These are phyloP conservation scores for Pestalotiopsis sp. DNA, from an alignment of 2,329 filamentous ascomycete genomes.

Conservation along the genomic window DNA sequence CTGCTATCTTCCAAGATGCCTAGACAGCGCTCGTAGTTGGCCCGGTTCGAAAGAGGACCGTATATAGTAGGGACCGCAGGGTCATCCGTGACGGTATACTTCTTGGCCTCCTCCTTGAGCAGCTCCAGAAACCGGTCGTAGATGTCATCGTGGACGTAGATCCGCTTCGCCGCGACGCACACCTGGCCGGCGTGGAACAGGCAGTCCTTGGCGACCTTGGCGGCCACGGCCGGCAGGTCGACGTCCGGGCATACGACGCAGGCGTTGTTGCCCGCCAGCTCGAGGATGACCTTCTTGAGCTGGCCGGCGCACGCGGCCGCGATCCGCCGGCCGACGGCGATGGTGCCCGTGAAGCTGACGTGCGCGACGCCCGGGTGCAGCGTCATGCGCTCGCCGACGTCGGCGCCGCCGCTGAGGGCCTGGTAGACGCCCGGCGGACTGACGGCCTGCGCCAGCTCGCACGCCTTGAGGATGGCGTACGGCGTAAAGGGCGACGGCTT, in stretches of 20 bases:
- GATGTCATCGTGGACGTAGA: slow-evolving; percentile 59
- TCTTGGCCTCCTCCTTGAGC: slow-evolving; percentile 38
- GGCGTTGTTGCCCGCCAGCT: slow-evolving; percentile 56
- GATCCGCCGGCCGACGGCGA: slow-evolving; percentile 55
- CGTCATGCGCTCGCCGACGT: slow-evolving; percentile 35
- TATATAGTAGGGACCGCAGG: slow-evolving; percentile 36
- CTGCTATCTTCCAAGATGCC: slow-evolving; percentile 49
- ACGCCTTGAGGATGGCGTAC: slow-evolving; percentile 38
- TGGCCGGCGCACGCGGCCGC: slow-evolving; percentile 51
- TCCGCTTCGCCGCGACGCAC: slow-evolving; percentile 52
- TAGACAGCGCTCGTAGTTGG: slow-evolving; percentile 54
- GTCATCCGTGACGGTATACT: slow-evolving; percentile 34
- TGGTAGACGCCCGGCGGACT: slow-evolving; percentile 46
- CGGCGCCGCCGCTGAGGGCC: slow-evolving; percentile 41
- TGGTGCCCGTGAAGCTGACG: slow-evolving; percentile 47
- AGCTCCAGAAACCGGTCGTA: slow-evolving; percentile 49
- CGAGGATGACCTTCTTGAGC: slow-evolving; percentile 55
- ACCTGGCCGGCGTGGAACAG: slow-evolving; percentile 51
- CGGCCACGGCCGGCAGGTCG: slow-evolving; percentile 27
- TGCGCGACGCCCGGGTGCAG: slow-evolving; percentile 1
- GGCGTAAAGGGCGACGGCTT: slow-evolving; percentile 50
- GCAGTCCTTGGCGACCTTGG: not conserved
- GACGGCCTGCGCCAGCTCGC: slow-evolving; percentile 38
- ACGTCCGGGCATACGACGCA: slow-evolving; percentile 52
- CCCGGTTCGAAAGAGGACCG: slow-evolving; percentile 61